These are phyloP conservation scores for Cladophialophora immunda DNA, from an alignment of 2,329 filamentous ascomycete genomes.

Conservation along the genomic window DNA sequence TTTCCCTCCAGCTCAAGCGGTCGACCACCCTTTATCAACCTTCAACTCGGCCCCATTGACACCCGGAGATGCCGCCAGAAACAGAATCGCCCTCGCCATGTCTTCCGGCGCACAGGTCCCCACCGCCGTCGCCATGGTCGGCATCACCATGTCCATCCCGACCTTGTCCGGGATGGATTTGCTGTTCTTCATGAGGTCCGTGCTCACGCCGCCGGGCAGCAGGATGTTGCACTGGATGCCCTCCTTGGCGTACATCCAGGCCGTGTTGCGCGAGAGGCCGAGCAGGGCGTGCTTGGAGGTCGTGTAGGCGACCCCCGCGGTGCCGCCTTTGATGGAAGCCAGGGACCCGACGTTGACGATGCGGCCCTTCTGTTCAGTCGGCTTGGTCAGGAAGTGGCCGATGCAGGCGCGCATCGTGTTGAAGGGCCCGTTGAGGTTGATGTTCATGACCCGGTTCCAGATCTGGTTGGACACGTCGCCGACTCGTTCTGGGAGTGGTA, in stretches of 20 bases:
- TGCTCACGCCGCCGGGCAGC: conserved; percentile 17
- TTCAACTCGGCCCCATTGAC: conserved; percentile 17
- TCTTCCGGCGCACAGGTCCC: conserved; percentile 17
- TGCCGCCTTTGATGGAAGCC: conserved; percentile 19
- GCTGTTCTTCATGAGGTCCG: conserved; percentile 19
- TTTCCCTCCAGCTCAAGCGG: not conserved
- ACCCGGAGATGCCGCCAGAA: conserved; percentile 3
- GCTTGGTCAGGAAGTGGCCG: conserved; percentile 16
- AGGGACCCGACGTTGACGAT: conserved; percentile 22
- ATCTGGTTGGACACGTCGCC: conserved; percentile 17
- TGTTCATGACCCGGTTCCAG: conserved; percentile 20
- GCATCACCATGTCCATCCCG: conserved; percentile 17
- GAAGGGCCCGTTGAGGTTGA: conserved; percentile 20
- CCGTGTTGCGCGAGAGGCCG: conserved; percentile 19
- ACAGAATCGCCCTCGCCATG: conserved; percentile 15
- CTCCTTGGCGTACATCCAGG: conserved; percentile 24
- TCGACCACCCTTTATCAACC: conserved; percentile 15
- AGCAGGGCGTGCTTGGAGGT: conserved; percentile 22
- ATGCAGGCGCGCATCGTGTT: conserved; percentile 18
- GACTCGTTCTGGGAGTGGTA: not conserved
- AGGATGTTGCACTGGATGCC: conserved; percentile 20
- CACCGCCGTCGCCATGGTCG: conserved; percentile 12
- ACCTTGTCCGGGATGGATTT: conserved; percentile 13
- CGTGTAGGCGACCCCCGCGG: conserved; percentile 15
- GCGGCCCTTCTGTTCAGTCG: conserved; percentile 18